Percentiles rank a stretch among this genome's conserved stretches.
phyloP scores from a whole-genome alignment of 2,329 filamentous ascomycete genomes.

The Didymella pinodella region DNA sequence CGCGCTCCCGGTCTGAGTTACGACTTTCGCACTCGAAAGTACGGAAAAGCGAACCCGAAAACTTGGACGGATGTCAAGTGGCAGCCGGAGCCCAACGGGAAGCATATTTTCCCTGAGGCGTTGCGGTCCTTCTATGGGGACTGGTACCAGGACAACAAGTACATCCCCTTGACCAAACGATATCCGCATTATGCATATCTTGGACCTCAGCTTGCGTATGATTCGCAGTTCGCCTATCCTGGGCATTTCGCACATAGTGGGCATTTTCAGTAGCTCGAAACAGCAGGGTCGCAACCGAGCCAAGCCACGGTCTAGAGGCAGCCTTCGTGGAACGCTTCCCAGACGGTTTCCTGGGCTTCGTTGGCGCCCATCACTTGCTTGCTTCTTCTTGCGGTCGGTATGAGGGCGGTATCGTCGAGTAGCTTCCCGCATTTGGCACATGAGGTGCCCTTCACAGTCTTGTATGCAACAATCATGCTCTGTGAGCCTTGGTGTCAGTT shows the following conservation, averaged over 20 bases:
- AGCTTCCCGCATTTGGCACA: slow-evolving; percentile 47
- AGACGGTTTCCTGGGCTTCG: slow-evolving; percentile 33
- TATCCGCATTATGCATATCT: neutral
- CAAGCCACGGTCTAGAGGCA: slow-evolving; percentile 31
- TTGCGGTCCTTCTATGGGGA: slow-evolving; percentile 35
- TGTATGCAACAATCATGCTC: slow-evolving; percentile 54
- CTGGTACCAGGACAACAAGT: slow-evolving; percentile 37
- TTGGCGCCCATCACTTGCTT: slow-evolving; percentile 30
- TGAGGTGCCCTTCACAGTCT: slow-evolving; percentile 36
- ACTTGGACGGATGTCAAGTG: slow-evolving; percentile 48
- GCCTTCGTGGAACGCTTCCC: slow-evolving; percentile 50
- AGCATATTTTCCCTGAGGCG: slow-evolving; percentile 37
- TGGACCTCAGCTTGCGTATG: neutral
- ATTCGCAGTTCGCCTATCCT: neutral
- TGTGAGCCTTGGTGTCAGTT: slow-evolving; percentile 29
- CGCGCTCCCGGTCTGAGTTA: slow-evolving; percentile 37
- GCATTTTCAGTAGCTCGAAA: neutral
- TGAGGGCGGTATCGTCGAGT: slow-evolving; percentile 37
- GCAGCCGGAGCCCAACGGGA: slow-evolving; percentile 34
- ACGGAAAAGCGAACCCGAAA: slow-evolving; percentile 31
- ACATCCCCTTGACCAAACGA: slow-evolving; percentile 17
- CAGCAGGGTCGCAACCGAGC: neutral
- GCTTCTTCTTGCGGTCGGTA: slow-evolving; percentile 45
- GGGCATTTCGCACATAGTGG: neutral
- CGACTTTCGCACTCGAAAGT: slow-evolving; percentile 49